Conservation (phyloP, 129 eudicot genomes). For the Tagetes patula region DNA sequence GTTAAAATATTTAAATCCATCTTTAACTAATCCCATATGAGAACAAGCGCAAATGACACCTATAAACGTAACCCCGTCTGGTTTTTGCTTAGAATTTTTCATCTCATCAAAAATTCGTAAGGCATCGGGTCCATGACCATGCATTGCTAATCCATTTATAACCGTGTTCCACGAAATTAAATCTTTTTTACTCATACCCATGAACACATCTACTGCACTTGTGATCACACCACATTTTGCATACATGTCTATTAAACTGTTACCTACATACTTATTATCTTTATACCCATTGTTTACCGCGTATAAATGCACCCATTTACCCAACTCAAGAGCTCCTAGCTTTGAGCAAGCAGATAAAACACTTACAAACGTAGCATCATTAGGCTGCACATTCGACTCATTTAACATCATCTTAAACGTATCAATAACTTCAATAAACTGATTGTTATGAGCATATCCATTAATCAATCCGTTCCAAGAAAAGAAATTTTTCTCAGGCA, state of each 20-base stretch:
- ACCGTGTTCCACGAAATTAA: constrained; percentile 78
- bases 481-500: constrained; percentile 65
- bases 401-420: constrained; percentile 59
- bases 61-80: constrained; percentile 67
- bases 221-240: constrained; percentile 77
- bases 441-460: constrained; percentile 54
- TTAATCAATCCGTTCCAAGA: constrained; percentile 80
- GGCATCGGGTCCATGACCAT: constrained; percentile 67
- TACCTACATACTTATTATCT: constrained; percentile 49
- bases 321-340: constrained; percentile 75
- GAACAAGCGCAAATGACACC: constrained; percentile 77
- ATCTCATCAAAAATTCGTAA: constrained; percentile 53
- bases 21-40: constrained; percentile 65
- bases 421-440: constrained; percentile 49
- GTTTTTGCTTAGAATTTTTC: constrained; percentile 47
- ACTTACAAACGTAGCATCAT: constrained; percentile 64
- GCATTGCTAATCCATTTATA: constrained; percentile 68
- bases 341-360: constrained; percentile 73
- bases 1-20: constrained; percentile 52
- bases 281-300: constrained; percentile 51
- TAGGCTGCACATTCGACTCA: constrained; percentile 62
- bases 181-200: constrained; percentile 48
- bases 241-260: constrained; percentile 73
- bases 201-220: constrained; percentile 53
- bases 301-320: constrained; percentile 69